These are phyloP conservation scores for Alternaria atra DNA, from an alignment of 2,329 filamentous ascomycete genomes.

Conservation along the genomic window DNA sequence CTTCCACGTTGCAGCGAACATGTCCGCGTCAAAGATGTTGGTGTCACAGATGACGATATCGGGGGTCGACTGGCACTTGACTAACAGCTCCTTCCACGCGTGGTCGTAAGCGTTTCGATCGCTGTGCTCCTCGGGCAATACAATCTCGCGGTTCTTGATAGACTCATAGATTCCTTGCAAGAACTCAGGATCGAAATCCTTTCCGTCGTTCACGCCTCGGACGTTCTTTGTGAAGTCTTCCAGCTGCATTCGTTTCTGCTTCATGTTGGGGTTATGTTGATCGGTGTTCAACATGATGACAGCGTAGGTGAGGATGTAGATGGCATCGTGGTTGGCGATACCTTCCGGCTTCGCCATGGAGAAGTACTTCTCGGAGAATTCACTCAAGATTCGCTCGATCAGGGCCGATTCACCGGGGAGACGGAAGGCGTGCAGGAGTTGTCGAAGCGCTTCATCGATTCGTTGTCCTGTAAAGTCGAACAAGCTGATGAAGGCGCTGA, in stretches of 20 bases:
- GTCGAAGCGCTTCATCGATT: conserved; percentile 87
- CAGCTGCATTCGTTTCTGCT: conserved; percentile 82
- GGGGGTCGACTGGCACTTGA: conserved; percentile 81
- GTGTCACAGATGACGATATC: conserved; percentile 83
- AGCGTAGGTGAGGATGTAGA: conserved; percentile 91
- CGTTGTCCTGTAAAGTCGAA: conserved; percentile 89
- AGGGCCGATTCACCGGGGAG: conserved; percentile 91
- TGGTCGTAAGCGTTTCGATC: conserved; percentile 97
- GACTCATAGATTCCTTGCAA: conserved; percentile 87
- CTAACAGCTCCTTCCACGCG: conserved; percentile 92
- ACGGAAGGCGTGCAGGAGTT: conserved; percentile 90
- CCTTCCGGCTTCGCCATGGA: conserved; percentile 73
- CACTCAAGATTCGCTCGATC: conserved; percentile 90
- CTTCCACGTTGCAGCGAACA: conserved; percentile 96
- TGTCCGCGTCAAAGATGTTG: conserved; percentile 95
- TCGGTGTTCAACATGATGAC: conserved; percentile 99
- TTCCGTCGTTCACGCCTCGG: conserved; percentile 85
- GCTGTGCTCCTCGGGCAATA: conserved; percentile 95
- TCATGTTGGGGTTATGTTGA: conserved; percentile 92
- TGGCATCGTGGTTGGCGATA: conserved; percentile 84
- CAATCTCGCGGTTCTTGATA: conserved; percentile 93
- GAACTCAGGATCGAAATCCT: conserved; percentile 85
- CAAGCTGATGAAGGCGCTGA: conserved; percentile 83
- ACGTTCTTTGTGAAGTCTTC: conserved; percentile 87
- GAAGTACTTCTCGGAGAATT: conserved; percentile 87